Evolutionary conservation across 2,329 filamentous ascomycete genomes (phyloP).

Genomic region (Apiospora marii): DNA sequence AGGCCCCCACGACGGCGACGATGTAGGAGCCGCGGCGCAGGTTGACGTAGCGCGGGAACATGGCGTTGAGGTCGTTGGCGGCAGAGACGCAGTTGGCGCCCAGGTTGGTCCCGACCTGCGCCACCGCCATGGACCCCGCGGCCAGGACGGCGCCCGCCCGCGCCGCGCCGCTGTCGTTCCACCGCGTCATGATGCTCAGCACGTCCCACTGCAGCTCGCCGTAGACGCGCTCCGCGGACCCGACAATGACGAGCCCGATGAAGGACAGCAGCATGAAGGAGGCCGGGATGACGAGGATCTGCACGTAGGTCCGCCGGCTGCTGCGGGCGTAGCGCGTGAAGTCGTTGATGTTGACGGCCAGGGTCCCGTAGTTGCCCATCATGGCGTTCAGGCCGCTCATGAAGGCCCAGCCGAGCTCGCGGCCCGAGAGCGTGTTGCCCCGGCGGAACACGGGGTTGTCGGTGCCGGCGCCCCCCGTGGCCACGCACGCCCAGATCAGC

Average conservation of each 20-base stretch:
- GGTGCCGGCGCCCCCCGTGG: conserved; percentile 29
- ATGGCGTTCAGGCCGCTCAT: conserved; percentile 39
- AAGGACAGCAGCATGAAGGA: conserved; percentile 35
- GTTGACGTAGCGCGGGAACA: neutral
- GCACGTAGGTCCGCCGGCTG: conserved; percentile 31
- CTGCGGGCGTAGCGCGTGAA: neutral
- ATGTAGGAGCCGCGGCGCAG: neutral
- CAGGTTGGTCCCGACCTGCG: neutral
- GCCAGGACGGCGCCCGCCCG: neutral
- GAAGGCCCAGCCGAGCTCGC: conserved; percentile 36
- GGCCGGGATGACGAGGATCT: conserved; percentile 33
- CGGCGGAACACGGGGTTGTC: conserved; percentile 29
- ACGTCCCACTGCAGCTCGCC: neutral
- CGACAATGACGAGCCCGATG: conserved; percentile 35
- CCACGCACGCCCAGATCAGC: conserved; percentile 25
- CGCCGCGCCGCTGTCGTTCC: neutral
- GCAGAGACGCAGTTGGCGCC: neutral
- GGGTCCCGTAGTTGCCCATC: conserved; percentile 29
- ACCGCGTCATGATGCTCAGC: neutral
- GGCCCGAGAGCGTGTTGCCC: conserved; percentile 32
- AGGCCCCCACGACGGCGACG: neutral
- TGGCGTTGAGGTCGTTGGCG: neutral
- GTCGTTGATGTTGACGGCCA: conserved; percentile 25
- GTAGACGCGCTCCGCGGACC: neutral
- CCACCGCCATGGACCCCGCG: neutral